Conservation (phyloP, 2,329 filamentous ascomycete genomes). For the Metarhizium rileyi region DNA sequence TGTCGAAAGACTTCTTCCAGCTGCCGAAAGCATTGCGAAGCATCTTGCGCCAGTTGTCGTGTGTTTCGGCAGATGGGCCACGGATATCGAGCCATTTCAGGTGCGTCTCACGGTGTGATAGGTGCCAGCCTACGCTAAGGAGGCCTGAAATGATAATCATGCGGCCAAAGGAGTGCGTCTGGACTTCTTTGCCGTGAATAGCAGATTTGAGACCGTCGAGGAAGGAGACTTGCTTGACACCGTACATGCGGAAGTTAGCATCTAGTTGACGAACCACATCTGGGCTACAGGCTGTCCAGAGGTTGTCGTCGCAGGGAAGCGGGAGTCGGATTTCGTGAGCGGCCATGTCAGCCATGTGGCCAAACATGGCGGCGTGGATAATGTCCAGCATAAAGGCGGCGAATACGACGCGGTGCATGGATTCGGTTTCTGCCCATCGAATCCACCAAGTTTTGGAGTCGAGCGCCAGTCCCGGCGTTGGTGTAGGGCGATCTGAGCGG, state of each 20-base stretch:
- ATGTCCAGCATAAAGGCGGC: conserved; percentile 85
- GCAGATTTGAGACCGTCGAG: conserved; percentile 77
- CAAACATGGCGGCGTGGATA: conserved; percentile 86
- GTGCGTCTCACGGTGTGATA: conserved; percentile 79
- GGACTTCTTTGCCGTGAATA: conserved; percentile 69
- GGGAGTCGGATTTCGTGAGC: conserved; percentile 81
- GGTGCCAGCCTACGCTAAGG: conserved; percentile 85
- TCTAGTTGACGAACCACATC: conserved; percentile 70
- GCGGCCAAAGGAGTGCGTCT: conserved; percentile 78
- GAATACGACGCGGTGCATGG: conserved; percentile 78
- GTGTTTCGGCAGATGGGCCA: conserved; percentile 45
- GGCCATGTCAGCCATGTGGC: conserved; percentile 82
- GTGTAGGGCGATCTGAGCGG: conserved; percentile 22
- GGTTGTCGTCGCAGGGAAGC: conserved; percentile 74
- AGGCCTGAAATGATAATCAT: conserved; percentile 87
- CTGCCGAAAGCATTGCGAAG: conserved; percentile 73
- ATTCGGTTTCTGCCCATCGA: conserved; percentile 81
- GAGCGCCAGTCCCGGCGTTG: conserved; percentile 22
- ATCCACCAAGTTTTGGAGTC: conserved; percentile 59
- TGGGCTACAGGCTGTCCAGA: conserved; percentile 76
- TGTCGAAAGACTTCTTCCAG: conserved; percentile 80
- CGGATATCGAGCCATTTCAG: conserved; percentile 67
- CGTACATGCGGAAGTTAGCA: conserved; percentile 65
- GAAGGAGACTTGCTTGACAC: conserved; percentile 70
- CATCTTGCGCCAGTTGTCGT: conserved; percentile 70